Conservation (phyloP, 495 filamentous ascomycete species). For the Trichoderma reesei region DNA sequence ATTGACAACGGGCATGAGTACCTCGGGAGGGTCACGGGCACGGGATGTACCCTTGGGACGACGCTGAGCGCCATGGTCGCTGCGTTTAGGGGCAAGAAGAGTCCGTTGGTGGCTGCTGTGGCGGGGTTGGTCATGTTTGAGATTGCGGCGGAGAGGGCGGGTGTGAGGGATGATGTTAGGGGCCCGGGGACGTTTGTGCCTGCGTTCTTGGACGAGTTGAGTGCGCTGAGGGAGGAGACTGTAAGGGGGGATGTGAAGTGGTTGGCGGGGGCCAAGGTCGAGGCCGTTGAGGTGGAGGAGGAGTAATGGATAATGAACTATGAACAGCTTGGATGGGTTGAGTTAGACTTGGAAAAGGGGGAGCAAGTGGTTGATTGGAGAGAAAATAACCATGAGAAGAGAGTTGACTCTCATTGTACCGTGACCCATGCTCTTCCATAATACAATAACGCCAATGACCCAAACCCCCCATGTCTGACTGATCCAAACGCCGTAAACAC, state of each 20-base stretch:
- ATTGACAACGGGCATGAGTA: slow-evolving; percentile 70
- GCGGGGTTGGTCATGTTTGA: slow-evolving; percentile 72
- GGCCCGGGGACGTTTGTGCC: slow-evolving; percentile 87
- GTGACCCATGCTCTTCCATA: background rate
- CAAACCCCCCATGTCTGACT: background rate
- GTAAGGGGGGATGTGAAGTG: slow-evolving; percentile 39
- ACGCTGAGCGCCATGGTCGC: slow-evolving; percentile 67
- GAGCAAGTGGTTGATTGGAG: background rate
- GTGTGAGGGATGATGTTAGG: slow-evolving; percentile 45
- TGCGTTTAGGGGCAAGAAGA: slow-evolving; percentile 44
- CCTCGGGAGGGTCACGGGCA: slow-evolving; percentile 77
- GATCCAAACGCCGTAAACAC: background rate
- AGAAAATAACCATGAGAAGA: no score
- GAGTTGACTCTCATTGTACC: no score
- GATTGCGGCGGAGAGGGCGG: slow-evolving; percentile 74
- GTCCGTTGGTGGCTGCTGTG: slow-evolving; percentile 54
- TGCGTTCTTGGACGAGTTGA: slow-evolving; percentile 67
- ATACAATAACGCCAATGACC: background rate
- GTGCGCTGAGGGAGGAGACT: slow-evolving; percentile 41
- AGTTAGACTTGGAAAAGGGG: background rate
- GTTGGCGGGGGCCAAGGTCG: slow-evolving; percentile 48
- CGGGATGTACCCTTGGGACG: slow-evolving; percentile 78
- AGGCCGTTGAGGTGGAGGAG: background rate
- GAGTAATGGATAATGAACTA: background rate
- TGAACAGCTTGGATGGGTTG: background rate